Percentiles rank a stretch among this genome's conserved stretches.
Conservation (phyloP, 2,329 filamentous ascomycete species). For the Penicillium sp. region DNA sequence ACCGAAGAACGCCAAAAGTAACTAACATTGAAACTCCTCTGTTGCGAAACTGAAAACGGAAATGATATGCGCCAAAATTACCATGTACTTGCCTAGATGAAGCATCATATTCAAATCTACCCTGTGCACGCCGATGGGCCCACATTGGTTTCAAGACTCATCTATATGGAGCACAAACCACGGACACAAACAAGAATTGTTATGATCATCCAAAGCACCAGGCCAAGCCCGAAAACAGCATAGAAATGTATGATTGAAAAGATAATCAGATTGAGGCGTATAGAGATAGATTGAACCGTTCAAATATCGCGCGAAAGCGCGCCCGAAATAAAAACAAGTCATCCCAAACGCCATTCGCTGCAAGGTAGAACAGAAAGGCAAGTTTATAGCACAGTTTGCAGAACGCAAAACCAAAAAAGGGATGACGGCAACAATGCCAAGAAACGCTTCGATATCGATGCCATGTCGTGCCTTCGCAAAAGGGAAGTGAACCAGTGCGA, state of each 20-base stretch:
- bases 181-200: not conserved
- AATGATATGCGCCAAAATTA: too few relatives aligned
- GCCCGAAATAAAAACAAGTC: constrained; percentile 6
- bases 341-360: constrained; percentile 27
- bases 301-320: constrained; percentile 2
- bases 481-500: constrained; percentile 8
- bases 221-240: not conserved
- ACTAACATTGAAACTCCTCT: too few relatives aligned
- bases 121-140: too few relatives aligned
- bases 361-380: constrained; percentile 15
- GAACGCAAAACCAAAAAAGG: not conserved
- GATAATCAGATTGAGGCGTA: constrained; percentile 1
- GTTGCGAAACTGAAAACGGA: too few relatives aligned
- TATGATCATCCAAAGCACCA: not conserved
- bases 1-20: too few relatives aligned
- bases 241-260: not conserved
- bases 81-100: too few relatives aligned
- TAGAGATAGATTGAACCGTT: not conserved
- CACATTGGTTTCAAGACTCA: too few relatives aligned
- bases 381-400: constrained; percentile 20
- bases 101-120: too few relatives aligned
- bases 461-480: constrained; percentile 1
- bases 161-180: not conserved
- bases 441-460: not conserved
- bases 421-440: not conserved